A percentile compares a stretch with the other conserved stretches of the same genome.
phyloP scores from a whole-genome alignment of 1,284 basidiomycete genomes.

The Rhodotorula mucilaginosa region DNA sequence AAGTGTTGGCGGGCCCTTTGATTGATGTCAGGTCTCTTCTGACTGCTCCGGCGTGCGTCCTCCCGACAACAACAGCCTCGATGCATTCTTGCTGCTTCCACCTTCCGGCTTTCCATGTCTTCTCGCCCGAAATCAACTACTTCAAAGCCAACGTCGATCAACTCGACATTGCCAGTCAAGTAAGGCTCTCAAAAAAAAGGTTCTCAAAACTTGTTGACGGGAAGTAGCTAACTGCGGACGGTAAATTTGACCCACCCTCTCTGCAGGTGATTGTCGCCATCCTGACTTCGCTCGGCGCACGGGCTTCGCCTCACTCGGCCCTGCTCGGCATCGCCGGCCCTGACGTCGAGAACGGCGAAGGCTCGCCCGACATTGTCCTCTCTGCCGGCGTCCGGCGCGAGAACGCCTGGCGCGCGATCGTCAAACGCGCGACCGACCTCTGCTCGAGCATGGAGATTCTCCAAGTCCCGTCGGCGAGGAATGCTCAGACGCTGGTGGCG shows the following conservation, averaged over 20 bases:
- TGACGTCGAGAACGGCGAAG: slow-evolving; percentile 29
- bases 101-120: slow-evolving; percentile 36
- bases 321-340: slow-evolving; percentile 36
- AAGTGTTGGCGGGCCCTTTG: neutral
- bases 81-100: slow-evolving; percentile 40
- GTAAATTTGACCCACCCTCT: neutral
- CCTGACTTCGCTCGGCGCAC: slow-evolving; percentile 37
- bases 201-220: too few relatives aligned
- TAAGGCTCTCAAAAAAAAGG: neutral
- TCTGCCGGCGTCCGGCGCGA: slow-evolving; percentile 33
- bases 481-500: slow-evolving; percentile 33
- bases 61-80: slow-evolving; percentile 14
- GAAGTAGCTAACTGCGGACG: too few relatives aligned
- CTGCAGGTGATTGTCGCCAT: slow-evolving; percentile 31
- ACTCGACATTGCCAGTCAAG: slow-evolving; percentile 28
- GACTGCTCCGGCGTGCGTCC: neutral
- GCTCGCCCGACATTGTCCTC: slow-evolving; percentile 30
- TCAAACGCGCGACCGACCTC: slow-evolving; percentile 30
- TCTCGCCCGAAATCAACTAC: slow-evolving; percentile 13
- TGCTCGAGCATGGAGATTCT: slow-evolving; percentile 33
- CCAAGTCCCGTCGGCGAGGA: slow-evolving; percentile 26
- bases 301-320: slow-evolving; percentile 37
- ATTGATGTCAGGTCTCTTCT: neutral
- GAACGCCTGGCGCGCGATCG: slow-evolving; percentile 38
- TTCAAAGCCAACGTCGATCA: slow-evolving; percentile 30